A percentile compares a stretch with the other conserved stretches of the same genome.
Evolutionary conservation across 2,329 filamentous ascomycete genomes (phyloP).

Genomic region (Cordyceps pruinosa): DNA sequence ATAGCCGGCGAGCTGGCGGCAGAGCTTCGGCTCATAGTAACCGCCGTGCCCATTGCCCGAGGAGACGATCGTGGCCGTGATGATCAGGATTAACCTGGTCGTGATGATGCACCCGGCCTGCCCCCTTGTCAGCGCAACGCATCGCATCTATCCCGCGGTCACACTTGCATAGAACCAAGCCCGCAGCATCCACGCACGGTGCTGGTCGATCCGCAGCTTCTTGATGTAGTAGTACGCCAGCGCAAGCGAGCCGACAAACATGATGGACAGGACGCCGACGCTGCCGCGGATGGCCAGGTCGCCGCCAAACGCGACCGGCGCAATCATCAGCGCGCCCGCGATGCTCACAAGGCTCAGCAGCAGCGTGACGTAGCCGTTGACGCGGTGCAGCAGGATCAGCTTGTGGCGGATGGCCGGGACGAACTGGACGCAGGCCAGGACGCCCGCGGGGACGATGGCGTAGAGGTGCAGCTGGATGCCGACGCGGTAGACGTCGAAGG

Average conservation of each 20-base stretch:
- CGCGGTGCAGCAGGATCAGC: slow-evolving; percentile 45
- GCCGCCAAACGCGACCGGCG: slow-evolving; percentile 44
- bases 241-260: slow-evolving; percentile 33
- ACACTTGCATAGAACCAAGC: slow-evolving; percentile 37
- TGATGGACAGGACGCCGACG: slow-evolving; percentile 35
- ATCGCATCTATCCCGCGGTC: not conserved
- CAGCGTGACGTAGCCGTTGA: slow-evolving; percentile 51
- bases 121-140: not conserved
- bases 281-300: slow-evolving; percentile 37
- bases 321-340: slow-evolving; percentile 45
- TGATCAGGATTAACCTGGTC: slow-evolving; percentile 37
- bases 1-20: slow-evolving; percentile 39
- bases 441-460: slow-evolving; percentile 33
- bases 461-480: slow-evolving; percentile 39
- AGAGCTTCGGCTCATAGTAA: slow-evolving; percentile 28
- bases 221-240: slow-evolving; percentile 51
- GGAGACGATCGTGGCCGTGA: slow-evolving; percentile 30
- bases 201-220: slow-evolving; percentile 52
- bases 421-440: slow-evolving; percentile 41
- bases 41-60: slow-evolving; percentile 15
- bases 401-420: slow-evolving; percentile 39
- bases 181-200: slow-evolving; percentile 55
- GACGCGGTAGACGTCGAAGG: slow-evolving; percentile 22
- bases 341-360: slow-evolving; percentile 38
- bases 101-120: slow-evolving; percentile 44